Base-by-base conservation (phyloP, 768 basidiomycete genomes). In the Tephrocybe sp. region DNA sequence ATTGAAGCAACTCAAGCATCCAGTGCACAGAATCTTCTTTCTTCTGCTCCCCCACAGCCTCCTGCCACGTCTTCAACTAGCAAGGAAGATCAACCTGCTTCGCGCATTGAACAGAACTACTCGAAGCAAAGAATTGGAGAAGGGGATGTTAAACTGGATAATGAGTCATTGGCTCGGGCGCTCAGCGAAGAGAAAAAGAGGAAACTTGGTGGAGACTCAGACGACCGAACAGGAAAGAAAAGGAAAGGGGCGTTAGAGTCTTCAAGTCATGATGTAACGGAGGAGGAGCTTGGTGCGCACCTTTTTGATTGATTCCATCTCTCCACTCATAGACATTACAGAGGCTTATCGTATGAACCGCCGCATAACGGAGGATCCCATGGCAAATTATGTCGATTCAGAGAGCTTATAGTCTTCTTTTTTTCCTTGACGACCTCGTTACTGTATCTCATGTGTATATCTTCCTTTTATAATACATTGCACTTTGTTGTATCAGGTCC, bases 311-410 rank as follows among this genome's bases (percentile, higher is more conserved):
- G 21, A 5, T 39, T 30, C 2, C 55, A 22, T 21, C 22, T 40
- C 16, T 30, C 63, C 13, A 52, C 63, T 59, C 42, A 49, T 41
- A 11, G 51, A 21, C 21, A 38, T 57, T 64, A 53, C 73, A 91
- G 92, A 97, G 86, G 90, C 88, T n/a, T 97, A 94, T 67, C 80
- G 93, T 50, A 84, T 92, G 80, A 79, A 77, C 56, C 79, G 81
- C 44, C 77, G 80, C 1, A 81, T 84, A 68, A 72, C 76, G 41
- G 90, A 93, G 50, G 93, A 97, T 66, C 93, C 93, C 3, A 97
- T 97, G 93, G 88, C 89, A 33, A 91, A 89, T 64, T 93, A 94
- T 63, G 77, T 91, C 43, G 93, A 93, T 64, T 56, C 65, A 37
- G 82, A 79, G 4, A 42, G 36, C 34, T 22, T 44, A 25, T 53